Evolutionary conservation across 768 basidiomycete genomes (phyloP), one percentile per base, ranked within the genome.

Genomic region (Boletus subparvulus): DNA sequence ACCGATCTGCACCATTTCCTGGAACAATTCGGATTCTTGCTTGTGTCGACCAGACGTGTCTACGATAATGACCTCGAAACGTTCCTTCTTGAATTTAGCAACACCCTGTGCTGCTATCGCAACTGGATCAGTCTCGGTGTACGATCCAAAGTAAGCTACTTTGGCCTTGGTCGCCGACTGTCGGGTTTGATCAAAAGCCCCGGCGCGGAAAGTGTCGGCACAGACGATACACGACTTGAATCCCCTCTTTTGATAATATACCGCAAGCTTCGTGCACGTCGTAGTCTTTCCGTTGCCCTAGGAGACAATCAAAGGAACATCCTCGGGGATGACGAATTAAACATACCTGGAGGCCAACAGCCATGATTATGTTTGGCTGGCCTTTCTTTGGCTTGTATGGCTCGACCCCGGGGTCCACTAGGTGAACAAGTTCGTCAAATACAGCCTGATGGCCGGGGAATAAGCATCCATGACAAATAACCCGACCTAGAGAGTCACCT

Each of bases 91-190:
- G 81, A 99, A 99, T 73, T 99, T 98, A 12, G 86, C 77, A 11
- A 98, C 97, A 70, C 97, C 97, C 69, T 96, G 87, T 1, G 90
- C 86, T 12, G 97, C 95, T 63, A 97, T 98, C 1, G 87, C 80
- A 8, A 98, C 97, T 3, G 97, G 97, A 71, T 99, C 95, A 17
- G 94, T 98, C 74, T 99, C 97, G 39, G 97, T 99, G 75, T 99
- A 98, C 50, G 92, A 94, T 21, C 97, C 97, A 75, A 94, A 99
- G 81, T 97, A 99, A 3, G 97, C 94, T 14, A 99, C 93, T 72
- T 98, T 98, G 39, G 97, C 97, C 73, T 97, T 96, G 14, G 94
- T 97, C 19, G 97, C 96, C 48, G 96, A 98, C 77, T 99, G 97
- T 69, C 97, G 88, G 12, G 97, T 93, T 73, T 99, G 97, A 74